Evolutionary conservation across 106 monocot species (phyloP).

Genomic region (Hemerocallis citrina): DNA sequence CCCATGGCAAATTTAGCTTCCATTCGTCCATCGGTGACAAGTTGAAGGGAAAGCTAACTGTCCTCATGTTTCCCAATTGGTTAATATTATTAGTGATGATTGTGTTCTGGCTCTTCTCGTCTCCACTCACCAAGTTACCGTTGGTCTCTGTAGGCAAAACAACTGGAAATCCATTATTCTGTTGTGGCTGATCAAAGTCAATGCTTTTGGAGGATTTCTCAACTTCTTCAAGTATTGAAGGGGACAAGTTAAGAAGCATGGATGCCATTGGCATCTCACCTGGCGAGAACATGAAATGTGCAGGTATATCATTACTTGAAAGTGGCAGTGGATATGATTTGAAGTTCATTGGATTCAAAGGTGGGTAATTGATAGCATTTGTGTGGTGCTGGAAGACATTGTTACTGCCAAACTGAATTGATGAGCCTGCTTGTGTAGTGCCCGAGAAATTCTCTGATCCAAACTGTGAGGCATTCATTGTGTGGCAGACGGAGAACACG

Average conservation of each 20-base stretch:
- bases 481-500: slow-evolving; percentile 12
- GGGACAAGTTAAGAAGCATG: slow-evolving; percentile 31
- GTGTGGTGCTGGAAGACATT: slow-evolving; percentile 16
- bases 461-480: slow-evolving; percentile 9
- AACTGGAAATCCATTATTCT: slow-evolving; percentile 16
- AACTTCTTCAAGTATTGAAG: slow-evolving; percentile 8
- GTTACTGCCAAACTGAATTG: slow-evolving; percentile 17
- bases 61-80: slow-evolving; percentile 16
- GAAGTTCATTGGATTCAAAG: slow-evolving; percentile 12
- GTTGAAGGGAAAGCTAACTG: slow-evolving; percentile 22
- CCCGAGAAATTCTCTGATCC: slow-evolving; percentile 15
- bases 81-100: background rate
- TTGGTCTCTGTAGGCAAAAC: slow-evolving; percentile 26
- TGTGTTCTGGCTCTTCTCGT: slow-evolving; percentile 18
- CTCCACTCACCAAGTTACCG: slow-evolving; percentile 3
- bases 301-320: slow-evolving; percentile 7
- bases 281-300: slow-evolving; percentile 17
- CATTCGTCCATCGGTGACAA: slow-evolving; percentile 24
- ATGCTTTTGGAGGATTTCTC: slow-evolving; percentile 15
- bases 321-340: slow-evolving; percentile 11
- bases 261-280: slow-evolving; percentile 10
- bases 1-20: slow-evolving; percentile 30
- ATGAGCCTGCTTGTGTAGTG: slow-evolving; percentile 1
- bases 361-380: slow-evolving; percentile 6
- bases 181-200: slow-evolving; percentile 24